Evolutionary conservation across 768 basidiomycete genomes (phyloP), one percentile per base, ranked within the genome.

Genomic region (Podaxis sp.): DNA sequence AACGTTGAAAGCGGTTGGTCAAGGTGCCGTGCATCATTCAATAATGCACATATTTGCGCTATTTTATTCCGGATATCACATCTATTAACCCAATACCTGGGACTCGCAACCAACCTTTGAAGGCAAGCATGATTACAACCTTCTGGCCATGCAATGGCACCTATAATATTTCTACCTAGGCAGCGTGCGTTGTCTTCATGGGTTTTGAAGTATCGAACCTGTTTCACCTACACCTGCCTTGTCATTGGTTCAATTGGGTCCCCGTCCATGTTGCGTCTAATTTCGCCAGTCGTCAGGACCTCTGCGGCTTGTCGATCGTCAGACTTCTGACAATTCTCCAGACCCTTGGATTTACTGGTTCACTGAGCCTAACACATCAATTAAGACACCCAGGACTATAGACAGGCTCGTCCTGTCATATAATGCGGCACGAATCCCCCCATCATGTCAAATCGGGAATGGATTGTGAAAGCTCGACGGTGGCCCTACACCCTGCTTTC

Each of bases 391-490:
- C 22, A 3, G 26, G 24, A 28, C 22, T 9, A 51, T 28, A 9
- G 26, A 28, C 13, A 24, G 42, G 26, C 24, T 51, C 49, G 17
- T 51, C 49, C 49, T 51, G 48, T 49, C 48, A 38, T 46, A 24
- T 42, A 48, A 55, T 19, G n/a, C 33, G 22, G 7, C 17, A 30
- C 9, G 11, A 33, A 15, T 8, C 22, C 42, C 22, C 5, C 1
- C 39, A 46, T 57, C 56, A 42, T n/a, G 42, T 57, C 56, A 17
- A 26, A 44, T 30, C 5, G 42, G 56, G 42, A 42, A 57, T 57
- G 39, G 24, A 44, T 42, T 28, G 19, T 57, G 56, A 24, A 44
- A 8, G 38, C 13, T 51, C 17, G 38, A 26, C 24, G 19, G 56
- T 46, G 19, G 49, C 38, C 48, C 36, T 28, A 39, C 33, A 30